Conservation (phyloP, 768 basidiomycete species). For the Xerocomus spinulosus region DNA sequence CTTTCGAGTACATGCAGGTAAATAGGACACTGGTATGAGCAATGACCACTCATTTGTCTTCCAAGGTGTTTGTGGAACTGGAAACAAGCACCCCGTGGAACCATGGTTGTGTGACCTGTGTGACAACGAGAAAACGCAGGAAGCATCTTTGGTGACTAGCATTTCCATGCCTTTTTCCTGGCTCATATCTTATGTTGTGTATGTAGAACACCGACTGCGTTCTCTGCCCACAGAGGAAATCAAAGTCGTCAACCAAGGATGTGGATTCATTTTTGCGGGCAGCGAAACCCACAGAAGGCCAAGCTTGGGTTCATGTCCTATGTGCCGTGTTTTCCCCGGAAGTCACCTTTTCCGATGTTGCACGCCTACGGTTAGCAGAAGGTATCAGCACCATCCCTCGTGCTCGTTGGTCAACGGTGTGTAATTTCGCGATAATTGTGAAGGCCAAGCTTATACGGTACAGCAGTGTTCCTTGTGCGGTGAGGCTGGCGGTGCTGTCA, state of each 20-base stretch:
- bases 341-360: conserved; percentile 73
- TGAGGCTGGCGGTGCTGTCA: conserved; percentile 67
- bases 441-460: conserved; percentile 8
- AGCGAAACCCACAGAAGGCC: conserved; percentile 88
- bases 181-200: background rate
- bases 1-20: conserved; percentile 78
- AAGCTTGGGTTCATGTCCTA: conserved; percentile 87
- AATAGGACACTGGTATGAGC: background rate
- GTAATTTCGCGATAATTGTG: conserved; percentile 23
- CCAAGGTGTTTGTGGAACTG: conserved; percentile 64
- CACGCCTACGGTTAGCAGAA: conserved; percentile 74
- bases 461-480: conserved; percentile 78
- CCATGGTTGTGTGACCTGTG: conserved; percentile 88
- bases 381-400: conserved; percentile 71
- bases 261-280: conserved; percentile 66
- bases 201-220: conserved; percentile 76
- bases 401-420: conserved; percentile 70
- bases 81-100: conserved; percentile 59
- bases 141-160: conserved; percentile 69
- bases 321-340: conserved; percentile 89
- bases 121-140: conserved; percentile 73
- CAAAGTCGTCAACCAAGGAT: conserved; percentile 39
- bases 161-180: background rate
- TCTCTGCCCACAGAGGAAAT: conserved; percentile 61
- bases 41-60: conserved; percentile 5